Evolutionary conservation across 108 stramenopile genomes (phyloP).

Genomic region (Skeletonema potamos): DNA sequence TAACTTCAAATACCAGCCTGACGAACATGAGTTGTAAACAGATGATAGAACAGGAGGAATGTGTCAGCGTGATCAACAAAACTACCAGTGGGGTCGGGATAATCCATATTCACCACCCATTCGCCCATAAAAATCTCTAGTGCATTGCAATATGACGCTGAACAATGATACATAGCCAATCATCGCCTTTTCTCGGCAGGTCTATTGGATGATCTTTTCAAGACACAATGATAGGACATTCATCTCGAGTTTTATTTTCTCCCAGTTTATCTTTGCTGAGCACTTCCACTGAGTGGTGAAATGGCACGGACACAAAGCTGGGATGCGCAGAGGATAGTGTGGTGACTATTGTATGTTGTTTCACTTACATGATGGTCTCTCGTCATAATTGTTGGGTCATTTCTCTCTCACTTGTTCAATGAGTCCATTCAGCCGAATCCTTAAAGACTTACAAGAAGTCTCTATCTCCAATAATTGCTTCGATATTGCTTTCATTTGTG

Average conservation of each 20-base stretch:
- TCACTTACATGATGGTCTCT: neutral
- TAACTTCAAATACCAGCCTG: neutral
- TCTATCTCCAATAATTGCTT: conserved; percentile 1
- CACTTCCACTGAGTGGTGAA: neutral
- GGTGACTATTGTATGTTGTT: neutral
- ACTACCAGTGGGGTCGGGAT: neutral
- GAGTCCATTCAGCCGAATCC: conserved; percentile 1
- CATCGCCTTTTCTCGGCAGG: too few relatives aligned
- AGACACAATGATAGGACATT: neutral
- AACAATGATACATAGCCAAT: neutral
- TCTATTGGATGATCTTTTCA: neutral
- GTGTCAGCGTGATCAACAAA: neutral
- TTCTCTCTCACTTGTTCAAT: conserved; percentile 2
- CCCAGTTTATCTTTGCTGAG: neutral
- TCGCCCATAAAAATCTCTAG: neutral
- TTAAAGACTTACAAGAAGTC: neutral
- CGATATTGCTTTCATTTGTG: conserved; percentile 12
- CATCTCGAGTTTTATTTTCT: neutral
- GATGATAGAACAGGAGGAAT: neutral
- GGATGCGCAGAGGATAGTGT: neutral
- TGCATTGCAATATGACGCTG: neutral
- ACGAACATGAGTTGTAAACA: too few relatives aligned
- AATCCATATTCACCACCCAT: neutral
- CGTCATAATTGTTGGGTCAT: neutral
- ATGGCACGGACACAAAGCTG: neutral